These are phyloP conservation scores for Globisporangium irregulare DNA, from an alignment of 352 stramenopile species.

Conservation along the genomic window DNA sequence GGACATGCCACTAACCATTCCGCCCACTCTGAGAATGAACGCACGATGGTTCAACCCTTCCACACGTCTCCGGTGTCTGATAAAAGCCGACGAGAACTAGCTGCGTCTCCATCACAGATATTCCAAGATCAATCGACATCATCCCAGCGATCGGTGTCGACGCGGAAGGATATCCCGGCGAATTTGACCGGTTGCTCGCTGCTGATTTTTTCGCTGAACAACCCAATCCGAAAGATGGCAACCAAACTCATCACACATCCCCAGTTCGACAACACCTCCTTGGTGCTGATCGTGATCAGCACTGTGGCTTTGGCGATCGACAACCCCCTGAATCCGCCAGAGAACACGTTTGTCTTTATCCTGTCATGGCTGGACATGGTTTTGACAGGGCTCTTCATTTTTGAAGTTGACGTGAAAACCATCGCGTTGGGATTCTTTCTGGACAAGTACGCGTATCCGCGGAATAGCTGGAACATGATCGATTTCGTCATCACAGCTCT, in stretches of 20 bases:
- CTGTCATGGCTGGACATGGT: conserved; percentile 63
- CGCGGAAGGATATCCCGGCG: conserved; percentile 13
- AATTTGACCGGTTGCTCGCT: conserved; percentile 37
- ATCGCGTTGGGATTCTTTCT: conserved; percentile 76
- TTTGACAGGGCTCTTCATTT: conserved; percentile 83
- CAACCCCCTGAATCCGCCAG: conserved; percentile 54
- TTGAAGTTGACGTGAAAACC: conserved; percentile 87
- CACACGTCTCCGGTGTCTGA: conserved; percentile 12
- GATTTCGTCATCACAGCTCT: conserved; percentile 87
- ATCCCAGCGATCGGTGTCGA: not conserved
- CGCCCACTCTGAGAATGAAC: conserved; percentile 9
- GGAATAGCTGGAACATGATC: conserved; percentile 88
- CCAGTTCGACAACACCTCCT: conserved; percentile 73
- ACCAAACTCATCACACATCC: conserved; percentile 53
- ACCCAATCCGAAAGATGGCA: conserved; percentile 46
- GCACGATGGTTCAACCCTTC: conserved; percentile 1
- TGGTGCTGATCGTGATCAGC: conserved; percentile 73
- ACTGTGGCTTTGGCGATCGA: conserved; percentile 75
- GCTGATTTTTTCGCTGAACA: conserved; percentile 38
- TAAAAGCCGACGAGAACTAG: conserved; percentile 24
- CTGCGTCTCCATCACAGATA: conserved; percentile 21
- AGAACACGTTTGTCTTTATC: conserved; percentile 36
- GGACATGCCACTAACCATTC: not conserved
- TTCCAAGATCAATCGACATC: conserved; percentile 27
- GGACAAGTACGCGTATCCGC: conserved; percentile 64